Base-by-base conservation (phyloP, 202 grass and related monocot species). In the Schoenoplectus tabernaemontani region DNA sequence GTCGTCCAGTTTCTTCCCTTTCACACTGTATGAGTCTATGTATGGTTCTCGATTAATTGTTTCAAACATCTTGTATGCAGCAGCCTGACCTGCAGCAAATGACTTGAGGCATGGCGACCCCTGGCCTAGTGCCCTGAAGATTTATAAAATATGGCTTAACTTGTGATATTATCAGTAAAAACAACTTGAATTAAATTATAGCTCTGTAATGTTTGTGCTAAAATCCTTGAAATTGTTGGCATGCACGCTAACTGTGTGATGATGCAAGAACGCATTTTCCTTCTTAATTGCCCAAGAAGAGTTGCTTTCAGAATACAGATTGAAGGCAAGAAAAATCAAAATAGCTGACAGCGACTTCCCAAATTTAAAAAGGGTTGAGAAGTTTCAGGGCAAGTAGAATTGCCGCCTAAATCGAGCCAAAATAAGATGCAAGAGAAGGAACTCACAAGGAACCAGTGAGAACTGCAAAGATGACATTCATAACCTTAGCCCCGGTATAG, bases 391-490 rank as follows among this genome's bases (percentile, higher is more conserved):
- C 1, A n/a, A n/a, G n/a, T n/a, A n/a, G n/a, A n/a, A n/a, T n/a
- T n/a, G n/a, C n/a, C 34, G 28, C 12, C 13, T 17, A 54, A 51
- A 51, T 50, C 2, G 43, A 43, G 32, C 1, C 9, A 36, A 64
- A 5, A 17, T 33, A 44, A 33, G n/a, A 63, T 20, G 59, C 51
- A 65, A 64, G 59, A 88, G 16, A 62, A 80, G 23, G 30, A 64
- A 95, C 91, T 95, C 92, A 99, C 96, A 99, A 88, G 19, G 96
- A 99, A 53, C 96, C 96, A 3, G 92, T 99, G 37, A 99, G 92
- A 69, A 99, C 92, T 13, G 96, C 96, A 65, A 99, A 93, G 74
- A 99, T 99, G 41, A 99, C 96, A 85, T 99, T 99, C 85, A 99
- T 96, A 80, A 99, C 96, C 63, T 96, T 87, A 34, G 91, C 92